These are phyloP conservation scores for Boletus tylopilopsis DNA, from an alignment of 768 basidiomycete species.

Conservation along the genomic window DNA sequence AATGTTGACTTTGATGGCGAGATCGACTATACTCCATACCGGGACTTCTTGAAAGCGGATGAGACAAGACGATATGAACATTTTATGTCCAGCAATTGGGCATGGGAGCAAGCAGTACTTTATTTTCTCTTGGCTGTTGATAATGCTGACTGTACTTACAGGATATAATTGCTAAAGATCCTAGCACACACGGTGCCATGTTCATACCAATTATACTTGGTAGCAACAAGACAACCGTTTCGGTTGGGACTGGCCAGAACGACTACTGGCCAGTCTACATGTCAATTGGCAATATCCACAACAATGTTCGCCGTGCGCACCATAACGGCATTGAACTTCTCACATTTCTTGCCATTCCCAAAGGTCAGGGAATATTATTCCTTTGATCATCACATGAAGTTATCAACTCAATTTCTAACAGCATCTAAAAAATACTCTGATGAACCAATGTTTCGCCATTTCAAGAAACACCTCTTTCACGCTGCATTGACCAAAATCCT, in stretches of 20 bases:
- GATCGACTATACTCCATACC: background rate
- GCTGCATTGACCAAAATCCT: background rate
- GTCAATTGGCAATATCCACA: background rate
- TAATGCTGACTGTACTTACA: too few relatives aligned
- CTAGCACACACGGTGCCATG: conserved; percentile 3
- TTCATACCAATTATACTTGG: background rate
- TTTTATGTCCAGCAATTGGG: background rate
- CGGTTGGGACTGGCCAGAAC: background rate
- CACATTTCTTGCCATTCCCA: conserved; percentile 33
- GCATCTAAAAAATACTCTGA: too few relatives aligned
- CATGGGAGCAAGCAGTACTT: background rate
- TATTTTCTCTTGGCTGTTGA: too few relatives aligned
- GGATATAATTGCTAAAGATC: conserved; percentile 24
- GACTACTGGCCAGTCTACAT: conserved; percentile 3
- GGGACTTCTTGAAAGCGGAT: background rate
- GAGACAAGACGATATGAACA: background rate
- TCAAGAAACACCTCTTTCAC: conserved; percentile 36
- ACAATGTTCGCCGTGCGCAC: background rate
- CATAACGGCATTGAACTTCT: too few relatives aligned
- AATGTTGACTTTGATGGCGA: background rate
- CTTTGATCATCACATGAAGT: too few relatives aligned
- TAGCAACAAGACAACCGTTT: conserved; percentile 2
- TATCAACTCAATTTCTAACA: too few relatives aligned
- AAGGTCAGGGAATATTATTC: conserved; percentile 21
- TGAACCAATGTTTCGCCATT: conserved; percentile 21